Conservation (phyloP, 148 eudicot species). For the Camellia japonica region DNA sequence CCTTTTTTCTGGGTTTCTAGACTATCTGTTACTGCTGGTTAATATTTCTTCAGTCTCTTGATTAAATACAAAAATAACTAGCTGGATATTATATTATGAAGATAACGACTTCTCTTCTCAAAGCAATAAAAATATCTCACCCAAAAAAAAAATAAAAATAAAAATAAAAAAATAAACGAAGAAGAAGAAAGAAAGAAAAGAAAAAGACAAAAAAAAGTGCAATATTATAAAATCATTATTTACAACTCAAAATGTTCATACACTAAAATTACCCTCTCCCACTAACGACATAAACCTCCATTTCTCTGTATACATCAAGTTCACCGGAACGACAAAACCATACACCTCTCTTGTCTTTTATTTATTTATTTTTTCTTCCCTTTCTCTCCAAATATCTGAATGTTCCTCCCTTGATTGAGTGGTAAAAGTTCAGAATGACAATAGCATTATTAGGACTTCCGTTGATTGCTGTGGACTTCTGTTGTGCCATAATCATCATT, state of each 20-base stretch:
- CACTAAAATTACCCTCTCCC: background rate
- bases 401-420: conserved; percentile 11
- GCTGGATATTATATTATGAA: background rate
- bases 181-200: too few species aligned
- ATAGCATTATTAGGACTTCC: background rate
- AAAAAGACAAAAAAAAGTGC: background rate
- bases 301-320: conserved; percentile 15
- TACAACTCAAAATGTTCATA: background rate
- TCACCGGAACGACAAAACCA: conserved; percentile 18
- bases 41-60: background rate
- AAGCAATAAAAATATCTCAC: background rate
- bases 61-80: background rate
- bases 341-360: background rate
- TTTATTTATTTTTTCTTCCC: background rate
- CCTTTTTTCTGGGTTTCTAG: too few species aligned
- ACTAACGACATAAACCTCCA: background rate
- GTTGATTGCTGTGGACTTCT: background rate
- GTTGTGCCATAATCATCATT: background rate
- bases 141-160: too few species aligned
- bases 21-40: background rate
- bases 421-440: background rate
- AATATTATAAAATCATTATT: background rate
- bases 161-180: too few species aligned
- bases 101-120: background rate
- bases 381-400: background rate